A percentile compares a stretch with the other conserved stretches of the same genome.
phyloP scores from a whole-genome alignment of 2,329 filamentous ascomycete genomes.

The Neonectria sp. region DNA sequence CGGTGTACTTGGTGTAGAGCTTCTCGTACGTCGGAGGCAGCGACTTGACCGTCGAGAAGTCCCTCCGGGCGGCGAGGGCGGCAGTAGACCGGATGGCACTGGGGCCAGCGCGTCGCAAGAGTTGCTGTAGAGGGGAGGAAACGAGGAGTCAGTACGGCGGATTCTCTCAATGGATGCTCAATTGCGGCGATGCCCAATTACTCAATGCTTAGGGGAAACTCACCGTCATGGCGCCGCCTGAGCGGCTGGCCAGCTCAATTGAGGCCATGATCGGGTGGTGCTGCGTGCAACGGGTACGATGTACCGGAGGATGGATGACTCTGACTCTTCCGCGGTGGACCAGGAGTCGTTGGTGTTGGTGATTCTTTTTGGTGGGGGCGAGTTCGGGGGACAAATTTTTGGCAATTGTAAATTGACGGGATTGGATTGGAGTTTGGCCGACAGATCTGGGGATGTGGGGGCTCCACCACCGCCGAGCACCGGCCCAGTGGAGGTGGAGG shows the following conservation, averaged over 20 bases:
- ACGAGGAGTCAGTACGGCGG: conserved; percentile 24
- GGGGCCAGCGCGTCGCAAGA: conserved; percentile 54
- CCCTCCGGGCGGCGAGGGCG: conserved; percentile 52
- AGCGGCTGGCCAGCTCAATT: conserved; percentile 66
- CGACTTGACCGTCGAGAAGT: conserved; percentile 58
- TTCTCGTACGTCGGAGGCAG: conserved; percentile 84
- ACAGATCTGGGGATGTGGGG: conserved; percentile 47
- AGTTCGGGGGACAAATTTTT: conserved; percentile 50
- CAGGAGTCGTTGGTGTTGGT: conserved; percentile 25
- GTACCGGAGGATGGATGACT: conserved; percentile 32
- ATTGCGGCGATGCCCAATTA: conserved; percentile 25
- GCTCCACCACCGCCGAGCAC: conserved; percentile 40
- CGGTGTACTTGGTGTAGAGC: conserved; percentile 81
- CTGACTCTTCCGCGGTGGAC: neutral
- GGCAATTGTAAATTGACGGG: conserved; percentile 53
- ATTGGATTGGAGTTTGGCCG: conserved; percentile 52
- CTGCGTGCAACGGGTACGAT: conserved; percentile 33
- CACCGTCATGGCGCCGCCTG: conserved; percentile 65
- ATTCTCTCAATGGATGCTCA: neutral
- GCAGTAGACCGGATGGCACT: conserved; percentile 47
- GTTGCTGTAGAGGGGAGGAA: conserved; percentile 50
- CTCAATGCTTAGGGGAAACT: conserved; percentile 21
- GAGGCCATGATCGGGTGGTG: conserved; percentile 59
- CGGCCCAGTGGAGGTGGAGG: conserved; percentile 28
- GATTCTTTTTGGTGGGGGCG: conserved; percentile 44